A percentile compares a stretch with the other conserved stretches of the same genome.
Conservation (phyloP, 2,329 filamentous ascomycete genomes). For the Aspergillus flavus region DNA sequence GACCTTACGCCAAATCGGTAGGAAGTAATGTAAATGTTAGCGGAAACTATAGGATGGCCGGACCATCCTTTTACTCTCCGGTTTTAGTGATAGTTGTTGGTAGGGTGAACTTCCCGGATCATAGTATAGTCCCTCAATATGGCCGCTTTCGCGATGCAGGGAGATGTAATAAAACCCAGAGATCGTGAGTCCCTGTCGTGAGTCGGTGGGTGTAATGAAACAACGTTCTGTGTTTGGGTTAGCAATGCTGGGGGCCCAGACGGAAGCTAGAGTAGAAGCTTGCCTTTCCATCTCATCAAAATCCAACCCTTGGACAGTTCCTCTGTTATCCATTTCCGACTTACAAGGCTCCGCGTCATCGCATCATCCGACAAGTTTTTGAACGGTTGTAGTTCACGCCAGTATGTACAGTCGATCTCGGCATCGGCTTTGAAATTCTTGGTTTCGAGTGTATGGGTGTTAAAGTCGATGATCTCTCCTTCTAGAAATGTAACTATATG, state of each 20-base stretch:
- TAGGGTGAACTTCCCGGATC: conserved; percentile 54
- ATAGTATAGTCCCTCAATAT: conserved; percentile 53
- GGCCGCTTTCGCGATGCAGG: conserved; percentile 47
- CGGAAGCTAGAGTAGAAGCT: conserved; percentile 14
- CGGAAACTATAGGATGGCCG: conserved; percentile 48
- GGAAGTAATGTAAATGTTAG: conserved; percentile 18
- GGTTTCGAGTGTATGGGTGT: conserved; percentile 50
- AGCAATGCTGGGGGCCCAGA: conserved; percentile 8
- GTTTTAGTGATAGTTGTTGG: conserved; percentile 49
- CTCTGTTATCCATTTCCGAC: conserved; percentile 48
- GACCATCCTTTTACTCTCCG: conserved; percentile 42
- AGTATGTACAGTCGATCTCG: conserved; percentile 52
- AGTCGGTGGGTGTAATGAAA: conserved; percentile 51
- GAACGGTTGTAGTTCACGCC: conserved; percentile 52
- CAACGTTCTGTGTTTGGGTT: conserved; percentile 43
- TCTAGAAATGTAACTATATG: conserved; percentile 68
- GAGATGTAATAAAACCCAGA: conserved; percentile 56
- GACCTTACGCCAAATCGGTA: not conserved
- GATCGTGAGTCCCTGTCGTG: conserved; percentile 51
- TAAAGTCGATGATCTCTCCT: conserved; percentile 70
- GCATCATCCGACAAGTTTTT: conserved; percentile 47
- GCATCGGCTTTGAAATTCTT: conserved; percentile 50
- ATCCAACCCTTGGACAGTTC: conserved; percentile 49
- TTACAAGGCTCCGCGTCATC: conserved; percentile 47
- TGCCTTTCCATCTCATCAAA: conserved; percentile 56